These are phyloP conservation scores for Lathyrus tuberosus DNA, from an alignment of 306 rosid species.

Conservation along the genomic window DNA sequence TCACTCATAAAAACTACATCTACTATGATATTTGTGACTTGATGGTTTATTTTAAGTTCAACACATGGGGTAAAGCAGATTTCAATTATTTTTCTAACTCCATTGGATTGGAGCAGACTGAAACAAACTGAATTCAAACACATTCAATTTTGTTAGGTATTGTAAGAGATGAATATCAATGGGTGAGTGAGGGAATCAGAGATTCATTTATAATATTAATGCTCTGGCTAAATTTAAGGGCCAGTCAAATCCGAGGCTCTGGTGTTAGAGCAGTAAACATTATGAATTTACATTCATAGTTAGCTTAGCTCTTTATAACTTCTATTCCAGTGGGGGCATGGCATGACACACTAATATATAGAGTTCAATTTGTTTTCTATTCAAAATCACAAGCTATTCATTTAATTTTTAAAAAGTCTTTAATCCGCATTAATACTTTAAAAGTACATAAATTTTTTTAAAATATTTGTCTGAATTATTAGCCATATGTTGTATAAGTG, in stretches of 20 bases:
- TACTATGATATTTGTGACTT: neutral
- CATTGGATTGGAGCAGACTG: conserved; percentile 40
- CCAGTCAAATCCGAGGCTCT: conserved; percentile 35
- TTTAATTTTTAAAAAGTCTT: too few relatives aligned
- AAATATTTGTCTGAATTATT: too few relatives aligned
- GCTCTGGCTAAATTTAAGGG: conserved; percentile 34
- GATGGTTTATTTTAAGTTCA: conserved; percentile 32
- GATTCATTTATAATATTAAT: conserved; percentile 39
- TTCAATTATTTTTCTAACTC: conserved; percentile 38
- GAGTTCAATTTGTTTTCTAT: neutral
- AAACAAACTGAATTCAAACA: conserved; percentile 22
- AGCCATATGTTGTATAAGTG: too few relatives aligned
- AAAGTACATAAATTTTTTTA: too few relatives aligned
- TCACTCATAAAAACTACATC: too few relatives aligned
- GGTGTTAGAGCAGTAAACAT: conserved; percentile 26
- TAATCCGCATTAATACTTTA: too few relatives aligned
- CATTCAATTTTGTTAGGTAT: conserved; percentile 49
- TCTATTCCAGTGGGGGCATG: neutral
- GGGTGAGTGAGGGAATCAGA: conserved; percentile 29
- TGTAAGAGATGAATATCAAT: conserved; percentile 35
- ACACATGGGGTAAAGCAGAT: conserved; percentile 40
- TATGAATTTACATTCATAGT: conserved; percentile 26
- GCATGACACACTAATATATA: neutral
- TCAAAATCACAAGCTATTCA: too few relatives aligned
- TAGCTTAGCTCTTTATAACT: conserved; percentile 21